Base-by-base conservation (phyloP, 371 early-diverging fungal species). In the Apophysomyces variabilis region DNA sequence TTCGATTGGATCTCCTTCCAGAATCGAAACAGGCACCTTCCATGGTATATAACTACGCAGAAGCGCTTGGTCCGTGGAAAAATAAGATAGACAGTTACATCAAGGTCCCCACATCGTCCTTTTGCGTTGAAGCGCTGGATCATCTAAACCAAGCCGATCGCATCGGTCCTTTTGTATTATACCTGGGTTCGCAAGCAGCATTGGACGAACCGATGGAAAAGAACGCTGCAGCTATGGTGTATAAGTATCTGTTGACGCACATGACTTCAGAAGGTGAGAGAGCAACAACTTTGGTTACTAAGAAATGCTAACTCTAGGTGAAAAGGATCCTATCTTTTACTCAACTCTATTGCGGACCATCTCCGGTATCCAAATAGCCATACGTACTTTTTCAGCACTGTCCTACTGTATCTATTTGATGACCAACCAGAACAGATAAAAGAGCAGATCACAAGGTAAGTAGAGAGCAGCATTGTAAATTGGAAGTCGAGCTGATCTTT, bases 321-420 rank as follows among this genome's bases (percentile, higher is more conserved):
- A 16, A 14, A 50, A 83, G 93, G 95, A 12, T 90, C 94, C 8
- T 95, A 96, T 72, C 73, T 90, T 57, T 76, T 98, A 63, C 72
- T 98, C 60, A 92, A 88, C 68, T 90, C 95, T 4, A 89, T 97
- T 58, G 94, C 95, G 32, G 96, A 97, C 80, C 99, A 98, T 75
- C 84, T 99, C 68, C 91, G 99, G 67, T 97, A 94, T 83, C 98
- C 99, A 39, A 97, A 96, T 81, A 89, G 90, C 58, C 98, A 99
- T 74, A 97, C 97, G 18, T 90, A 91, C 74, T 96, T 92, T 76
- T 96, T 96, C 74, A 93, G 92, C 71, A 83, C 83, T 45, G 82
- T 87, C 37, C 73, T 96, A 46, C 78, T 96, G 46, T 87, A 89
- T 69, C 83, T 96, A 58, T 97, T 96, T 75, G 84, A 86, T 18